Conservation (phyloP, 164 flowering plant species). For the Aristolochia fimbriata region DNA sequence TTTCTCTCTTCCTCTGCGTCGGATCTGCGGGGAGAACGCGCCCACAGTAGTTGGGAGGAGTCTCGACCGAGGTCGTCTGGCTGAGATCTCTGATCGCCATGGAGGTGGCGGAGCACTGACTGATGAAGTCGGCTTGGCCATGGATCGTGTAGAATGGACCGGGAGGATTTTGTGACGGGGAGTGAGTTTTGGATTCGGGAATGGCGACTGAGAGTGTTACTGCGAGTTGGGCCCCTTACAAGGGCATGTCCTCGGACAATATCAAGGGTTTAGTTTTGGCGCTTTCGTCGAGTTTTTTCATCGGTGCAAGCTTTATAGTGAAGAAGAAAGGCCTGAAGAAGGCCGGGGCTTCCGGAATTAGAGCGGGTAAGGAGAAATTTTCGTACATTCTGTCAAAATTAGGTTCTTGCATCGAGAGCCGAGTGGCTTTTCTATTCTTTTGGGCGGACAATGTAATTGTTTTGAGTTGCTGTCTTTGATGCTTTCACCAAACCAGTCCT, state of each 20-base stretch:
- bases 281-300: conserved; percentile 58
- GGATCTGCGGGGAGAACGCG: no score
- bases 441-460: no score
- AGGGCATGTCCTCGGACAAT: conserved; percentile 73
- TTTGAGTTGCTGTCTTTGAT: background rate
- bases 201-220: conserved; percentile 7
- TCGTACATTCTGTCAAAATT: background rate
- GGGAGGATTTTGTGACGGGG: conserved; percentile 2
- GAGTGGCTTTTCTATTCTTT: no score
- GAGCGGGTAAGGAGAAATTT: conserved; percentile 39
- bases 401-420: no score
- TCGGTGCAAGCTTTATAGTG: conserved; percentile 74
- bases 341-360: conserved; percentile 61
- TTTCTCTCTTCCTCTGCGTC: no score
- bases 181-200: conserved; percentile 7
- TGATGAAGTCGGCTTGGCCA: background rate
- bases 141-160: background rate
- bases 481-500: no score
- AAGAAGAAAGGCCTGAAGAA: conserved; percentile 80
- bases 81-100: no score
- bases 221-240: conserved; percentile 20
- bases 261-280: conserved; percentile 66
- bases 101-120: no score
- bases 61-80: no score
- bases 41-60: no score